Evolutionary conservation across 2,329 filamentous ascomycete genomes (phyloP).

Genomic region (Paraphoma chrysanthemicola): DNA sequence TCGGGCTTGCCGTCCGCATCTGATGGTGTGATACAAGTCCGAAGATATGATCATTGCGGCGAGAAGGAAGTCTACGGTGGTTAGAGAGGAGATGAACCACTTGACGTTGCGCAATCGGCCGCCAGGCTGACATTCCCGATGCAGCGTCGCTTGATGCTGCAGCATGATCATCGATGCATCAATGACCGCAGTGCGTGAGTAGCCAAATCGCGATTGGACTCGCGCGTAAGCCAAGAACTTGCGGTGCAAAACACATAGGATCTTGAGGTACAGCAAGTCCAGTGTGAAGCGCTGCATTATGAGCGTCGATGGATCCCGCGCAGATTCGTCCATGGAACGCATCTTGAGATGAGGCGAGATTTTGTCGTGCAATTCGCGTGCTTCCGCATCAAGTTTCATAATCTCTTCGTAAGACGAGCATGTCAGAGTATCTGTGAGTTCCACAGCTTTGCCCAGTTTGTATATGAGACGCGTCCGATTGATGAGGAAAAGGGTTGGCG

Average conservation of each 20-base stretch:
- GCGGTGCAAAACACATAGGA: conserved; percentile 85
- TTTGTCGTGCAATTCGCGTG: conserved; percentile 65
- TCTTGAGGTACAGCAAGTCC: conserved; percentile 86
- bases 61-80: conserved; percentile 83
- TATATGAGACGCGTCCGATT: conserved; percentile 72
- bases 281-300: conserved; percentile 85
- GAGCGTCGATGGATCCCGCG: conserved; percentile 70
- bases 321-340: conserved; percentile 74
- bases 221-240: conserved; percentile 79
- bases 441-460: conserved; percentile 75
- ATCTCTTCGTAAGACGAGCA: conserved; percentile 69
- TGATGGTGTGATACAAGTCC: conserved; percentile 76
- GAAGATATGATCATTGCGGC: conserved; percentile 84
- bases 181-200: conserved; percentile 83
- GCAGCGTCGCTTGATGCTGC: conserved; percentile 75
- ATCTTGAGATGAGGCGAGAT: conserved; percentile 83
- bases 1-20: conserved; percentile 49
- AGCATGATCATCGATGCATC: conserved; percentile 86
- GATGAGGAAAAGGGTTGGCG: conserved; percentile 81
- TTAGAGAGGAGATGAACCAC: conserved; percentile 81
- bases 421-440: conserved; percentile 67
- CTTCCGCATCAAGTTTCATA: conserved; percentile 65
- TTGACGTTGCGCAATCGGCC: conserved; percentile 76
- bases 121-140: conserved; percentile 74
- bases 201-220: conserved; percentile 80